Percentiles rank a stretch among this genome's conserved stretches.
Evolutionary conservation across 805 yeast genomes (phyloP).

Genomic region (Saturnispora mendoncae): DNA sequence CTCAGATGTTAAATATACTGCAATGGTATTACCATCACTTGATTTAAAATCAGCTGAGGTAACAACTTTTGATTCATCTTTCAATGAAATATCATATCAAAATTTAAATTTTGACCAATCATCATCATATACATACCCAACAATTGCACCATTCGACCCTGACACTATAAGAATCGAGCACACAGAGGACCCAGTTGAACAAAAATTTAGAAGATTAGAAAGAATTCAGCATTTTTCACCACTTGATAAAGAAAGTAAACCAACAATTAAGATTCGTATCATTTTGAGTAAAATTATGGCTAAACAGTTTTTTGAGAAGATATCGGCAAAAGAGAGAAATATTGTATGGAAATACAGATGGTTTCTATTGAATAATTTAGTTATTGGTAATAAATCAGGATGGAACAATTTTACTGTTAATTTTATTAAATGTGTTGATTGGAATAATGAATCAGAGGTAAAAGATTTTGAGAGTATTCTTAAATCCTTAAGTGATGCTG

Average conservation of each 20-base stretch:
- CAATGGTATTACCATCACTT: slow-evolving; percentile 22
- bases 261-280: slow-evolving; percentile 74
- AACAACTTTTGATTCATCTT: slow-evolving; percentile 15
- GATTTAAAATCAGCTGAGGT: slow-evolving; percentile 18
- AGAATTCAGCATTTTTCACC: slow-evolving; percentile 72
- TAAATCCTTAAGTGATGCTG: slow-evolving; percentile 21
- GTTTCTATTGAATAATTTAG: slow-evolving; percentile 52
- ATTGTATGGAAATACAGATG: slow-evolving; percentile 87
- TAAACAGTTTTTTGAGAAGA: slow-evolving; percentile 76
- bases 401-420: slow-evolving; percentile 39
- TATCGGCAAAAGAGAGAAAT: slow-evolving; percentile 77
- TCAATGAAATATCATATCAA: slow-evolving; percentile 21
- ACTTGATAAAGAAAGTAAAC: slow-evolving; percentile 78
- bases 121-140: slow-evolving; percentile 4
- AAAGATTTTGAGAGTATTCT: slow-evolving; percentile 52
- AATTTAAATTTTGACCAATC: slow-evolving; percentile 13
- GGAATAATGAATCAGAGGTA: slow-evolving; percentile 79
- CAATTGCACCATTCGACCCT: slow-evolving; percentile 49
- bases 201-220: slow-evolving; percentile 75
- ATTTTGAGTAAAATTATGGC: slow-evolving; percentile 59
- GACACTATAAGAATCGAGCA: slow-evolving; percentile 39
- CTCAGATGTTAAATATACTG: slow-evolving; percentile 44
- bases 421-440: slow-evolving; percentile 76
- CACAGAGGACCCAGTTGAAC: slow-evolving; percentile 74
- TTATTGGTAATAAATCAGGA: slow-evolving; percentile 26